Evolutionary conservation across 2,329 filamentous ascomycete species (phyloP).

Genomic region (Xylariales sp.): DNA sequence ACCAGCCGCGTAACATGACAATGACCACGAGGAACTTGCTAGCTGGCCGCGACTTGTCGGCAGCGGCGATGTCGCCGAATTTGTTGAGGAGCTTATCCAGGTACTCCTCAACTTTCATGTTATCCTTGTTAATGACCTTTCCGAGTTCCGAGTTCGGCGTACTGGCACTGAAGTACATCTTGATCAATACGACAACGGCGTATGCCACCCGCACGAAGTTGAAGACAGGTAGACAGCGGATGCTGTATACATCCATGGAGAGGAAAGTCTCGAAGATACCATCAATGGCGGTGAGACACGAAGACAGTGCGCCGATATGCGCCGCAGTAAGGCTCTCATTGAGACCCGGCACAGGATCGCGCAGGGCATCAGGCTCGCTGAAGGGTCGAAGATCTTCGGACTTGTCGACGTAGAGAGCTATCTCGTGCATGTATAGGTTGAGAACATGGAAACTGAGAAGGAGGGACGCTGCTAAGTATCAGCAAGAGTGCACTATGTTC

Average conservation of each 20-base stretch:
- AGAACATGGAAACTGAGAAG: conserved; percentile 60
- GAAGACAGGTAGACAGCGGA: conserved; percentile 65
- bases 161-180: conserved; percentile 65
- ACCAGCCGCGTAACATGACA: conserved; percentile 67
- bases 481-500: neutral
- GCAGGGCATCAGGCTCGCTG: conserved; percentile 40
- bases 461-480: conserved; percentile 46
- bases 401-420: conserved; percentile 63
- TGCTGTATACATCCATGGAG: conserved; percentile 50
- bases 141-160: conserved; percentile 61
- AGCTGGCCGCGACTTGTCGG: conserved; percentile 60
- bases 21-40: conserved; percentile 68
- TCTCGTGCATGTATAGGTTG: conserved; percentile 71
- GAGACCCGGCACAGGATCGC: conserved; percentile 36
- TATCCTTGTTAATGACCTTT: conserved; percentile 63
- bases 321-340: conserved; percentile 43
- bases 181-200: conserved; percentile 66
- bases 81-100: conserved; percentile 66
- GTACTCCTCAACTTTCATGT: conserved; percentile 61
- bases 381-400: conserved; percentile 47
- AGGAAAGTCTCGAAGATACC: conserved; percentile 62
- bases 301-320: conserved; percentile 62
- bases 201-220: conserved; percentile 69
- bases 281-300: conserved; percentile 64
- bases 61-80: conserved; percentile 59